These are phyloP conservation scores for Fusarium sp. DNA, from an alignment of 2,329 filamentous ascomycete species.

Conservation along the genomic window DNA sequence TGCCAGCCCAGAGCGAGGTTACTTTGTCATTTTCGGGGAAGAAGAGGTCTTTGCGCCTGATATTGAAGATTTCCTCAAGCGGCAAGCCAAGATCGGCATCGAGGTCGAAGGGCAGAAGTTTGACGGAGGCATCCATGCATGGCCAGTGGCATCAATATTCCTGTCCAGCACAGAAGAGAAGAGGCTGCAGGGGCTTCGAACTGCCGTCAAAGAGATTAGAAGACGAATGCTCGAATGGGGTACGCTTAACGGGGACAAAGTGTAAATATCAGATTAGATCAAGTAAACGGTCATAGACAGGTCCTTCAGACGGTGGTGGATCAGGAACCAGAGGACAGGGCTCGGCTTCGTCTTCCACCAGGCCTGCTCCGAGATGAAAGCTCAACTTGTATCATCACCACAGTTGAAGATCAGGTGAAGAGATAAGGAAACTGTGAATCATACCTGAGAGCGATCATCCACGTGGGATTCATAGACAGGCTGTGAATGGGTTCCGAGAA, in stretches of 20 bases:
- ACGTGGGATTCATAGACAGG: background rate
- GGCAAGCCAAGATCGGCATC: constrained; percentile 68
- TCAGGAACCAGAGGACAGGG: constrained; percentile 63
- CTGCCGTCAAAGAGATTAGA: constrained; percentile 58
- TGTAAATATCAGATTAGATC: constrained; percentile 74
- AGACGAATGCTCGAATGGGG: constrained; percentile 44
- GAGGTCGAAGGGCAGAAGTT: constrained; percentile 73
- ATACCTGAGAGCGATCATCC: constrained; percentile 26
- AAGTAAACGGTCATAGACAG: constrained; percentile 66
- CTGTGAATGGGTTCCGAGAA: constrained; percentile 1
- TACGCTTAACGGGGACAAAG: constrained; percentile 30
- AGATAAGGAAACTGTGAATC: constrained; percentile 3
- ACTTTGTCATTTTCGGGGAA: constrained; percentile 79
- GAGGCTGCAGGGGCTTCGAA: constrained; percentile 67
- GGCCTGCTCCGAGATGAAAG: constrained; percentile 54
- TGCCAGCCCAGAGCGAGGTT: constrained; percentile 77
- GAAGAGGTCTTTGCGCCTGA: constrained; percentile 86
- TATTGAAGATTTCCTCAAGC: constrained; percentile 72
- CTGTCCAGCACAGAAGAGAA: constrained; percentile 64
- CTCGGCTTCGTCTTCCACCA: constrained; percentile 66
- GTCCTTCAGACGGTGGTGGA: constrained; percentile 39
- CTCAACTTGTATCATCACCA: constrained; percentile 61
- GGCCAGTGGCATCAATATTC: constrained; percentile 81
- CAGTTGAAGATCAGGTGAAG: constrained; percentile 12
- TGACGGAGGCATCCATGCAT: constrained; percentile 81